Evolutionary conservation across 139 green algal genomes (phyloP), one percentile per base, ranked within the genome.

Genomic region (Yamagishiella unicocca): DNA sequence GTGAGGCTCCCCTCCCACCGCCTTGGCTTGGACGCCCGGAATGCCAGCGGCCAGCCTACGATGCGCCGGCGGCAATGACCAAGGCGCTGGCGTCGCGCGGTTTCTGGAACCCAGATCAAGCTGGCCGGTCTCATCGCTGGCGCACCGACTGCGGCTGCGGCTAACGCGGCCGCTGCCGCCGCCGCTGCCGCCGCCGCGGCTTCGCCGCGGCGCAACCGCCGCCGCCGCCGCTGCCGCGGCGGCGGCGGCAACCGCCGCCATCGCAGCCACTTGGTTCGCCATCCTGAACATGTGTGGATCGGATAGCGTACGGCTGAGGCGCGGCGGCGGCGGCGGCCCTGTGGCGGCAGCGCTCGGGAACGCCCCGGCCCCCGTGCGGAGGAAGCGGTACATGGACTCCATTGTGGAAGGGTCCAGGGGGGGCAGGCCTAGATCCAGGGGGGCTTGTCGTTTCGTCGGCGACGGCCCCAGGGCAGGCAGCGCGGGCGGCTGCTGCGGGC

Each of bases 291-390:
- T 45, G 54, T 50, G 72, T 4, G 76, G 76, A 24, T 83, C 76
- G 4, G 76, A 83, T 54, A 72, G 31, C 22, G 76, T 83, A 38
- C 76, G 76, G 76, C 35, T 37, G 22, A 83, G 38, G 21, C 76
- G 76, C 35, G 31, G 35, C 75, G 21, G 75, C 31, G 45, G 33
- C 35, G 64, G 33, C n/a, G 33, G 64, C 9, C 50, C n/a, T n/a
- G n/a, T 58, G 50, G 12, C 17, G 12, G 50, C 50, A 25, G 64
- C 29, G 2, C 64, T 40, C 24, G 66, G n/a, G 21, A 45, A 24
- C 66, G 66, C n/a, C 45, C 33, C 66, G 27, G n/a, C 31, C 21
- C 66, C 66, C 21, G 66, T 35, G 33, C 66, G 66, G 37, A 74
- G 43, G 37, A 74, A 35, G 19, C 66, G 66, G 66, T 74, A 74